These are phyloP conservation scores for Trichosanthes truncata DNA, from an alignment of 306 rosid species.

Conservation along the genomic window DNA sequence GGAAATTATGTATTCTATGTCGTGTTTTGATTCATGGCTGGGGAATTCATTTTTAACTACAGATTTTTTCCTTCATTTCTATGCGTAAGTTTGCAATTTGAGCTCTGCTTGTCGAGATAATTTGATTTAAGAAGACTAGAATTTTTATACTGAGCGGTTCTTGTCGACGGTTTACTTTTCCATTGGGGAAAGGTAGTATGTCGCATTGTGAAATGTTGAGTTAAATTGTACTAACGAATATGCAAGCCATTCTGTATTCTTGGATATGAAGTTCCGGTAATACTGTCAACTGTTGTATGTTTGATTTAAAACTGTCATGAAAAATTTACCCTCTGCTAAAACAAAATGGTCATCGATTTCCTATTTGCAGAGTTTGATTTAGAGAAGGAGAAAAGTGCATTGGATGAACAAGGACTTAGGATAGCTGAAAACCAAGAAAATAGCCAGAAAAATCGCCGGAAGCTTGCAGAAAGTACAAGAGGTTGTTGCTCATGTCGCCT, in stretches of 20 bases:
- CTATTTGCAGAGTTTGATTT: constrained; percentile 64
- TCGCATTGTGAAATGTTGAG: neutral
- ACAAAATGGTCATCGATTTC: neutral
- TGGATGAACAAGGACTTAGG: constrained; percentile 95
- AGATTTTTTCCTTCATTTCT: neutral
- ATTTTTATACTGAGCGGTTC: neutral
- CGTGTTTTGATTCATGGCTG: neutral
- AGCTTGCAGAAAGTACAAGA: constrained; percentile 95
- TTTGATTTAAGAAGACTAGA: neutral
- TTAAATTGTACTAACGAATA: neutral
- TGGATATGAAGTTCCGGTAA: neutral
- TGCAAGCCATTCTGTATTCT: neutral
- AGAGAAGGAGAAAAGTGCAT: constrained; percentile 74
- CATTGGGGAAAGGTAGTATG: neutral
- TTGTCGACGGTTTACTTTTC: neutral
- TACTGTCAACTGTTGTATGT: neutral
- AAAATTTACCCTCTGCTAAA: neutral
- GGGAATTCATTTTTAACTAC: neutral
- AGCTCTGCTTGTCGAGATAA: neutral
- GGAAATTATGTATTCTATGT: neutral
- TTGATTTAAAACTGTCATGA: neutral
- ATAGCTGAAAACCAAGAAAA: constrained; percentile 95
- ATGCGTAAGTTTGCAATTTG: neutral
- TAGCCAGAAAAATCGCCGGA: constrained; percentile 93
- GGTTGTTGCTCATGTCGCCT: constrained; percentile 24